These are phyloP conservation scores for Aureobasidium leucospermi DNA, from an alignment of 2,329 filamentous ascomycete species.

Conservation along the genomic window DNA sequence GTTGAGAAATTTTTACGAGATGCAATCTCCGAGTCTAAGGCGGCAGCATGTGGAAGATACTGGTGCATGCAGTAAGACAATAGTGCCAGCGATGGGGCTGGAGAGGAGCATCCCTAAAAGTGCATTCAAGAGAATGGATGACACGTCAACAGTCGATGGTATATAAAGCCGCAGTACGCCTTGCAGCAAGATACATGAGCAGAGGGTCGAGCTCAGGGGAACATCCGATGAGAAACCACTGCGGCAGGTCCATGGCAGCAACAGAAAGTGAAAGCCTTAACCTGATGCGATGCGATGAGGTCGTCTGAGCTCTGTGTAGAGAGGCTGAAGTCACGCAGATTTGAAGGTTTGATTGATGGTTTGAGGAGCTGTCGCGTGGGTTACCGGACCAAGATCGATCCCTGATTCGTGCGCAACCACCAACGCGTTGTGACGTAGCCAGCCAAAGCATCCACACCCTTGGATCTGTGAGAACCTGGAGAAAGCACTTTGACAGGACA, in stretches of 20 bases:
- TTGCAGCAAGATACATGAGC: slow-evolving; percentile 5
- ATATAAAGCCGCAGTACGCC: slow-evolving; percentile 1
- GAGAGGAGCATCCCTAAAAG: not conserved
- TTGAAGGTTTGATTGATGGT: slow-evolving; percentile 2
- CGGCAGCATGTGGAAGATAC: not conserved
- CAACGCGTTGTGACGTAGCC: not conserved
- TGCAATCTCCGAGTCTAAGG: slow-evolving; percentile 2
- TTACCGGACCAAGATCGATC: not conserved
- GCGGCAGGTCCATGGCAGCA: no score
- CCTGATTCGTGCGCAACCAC: slow-evolving; percentile 2
- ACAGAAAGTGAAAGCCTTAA: no score
- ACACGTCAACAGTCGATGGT: not conserved
- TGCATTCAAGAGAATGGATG: not conserved
- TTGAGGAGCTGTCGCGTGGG: slow-evolving; percentile 3
- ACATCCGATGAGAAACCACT: not conserved
- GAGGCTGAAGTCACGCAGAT: not conserved
- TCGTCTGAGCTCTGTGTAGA: not conserved
- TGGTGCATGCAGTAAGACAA: slow-evolving; percentile 6
- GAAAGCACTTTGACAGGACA: slow-evolving; percentile 7
- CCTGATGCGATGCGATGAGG: not conserved
- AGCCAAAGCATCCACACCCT: not conserved
- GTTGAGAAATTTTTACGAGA: not conserved
- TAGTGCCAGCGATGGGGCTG: not conserved
- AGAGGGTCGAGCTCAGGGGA: not conserved
- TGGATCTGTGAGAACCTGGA: not conserved